These are phyloP conservation scores for Postia placenta DNA, from an alignment of 768 basidiomycete genomes.

Conservation along the genomic window DNA sequence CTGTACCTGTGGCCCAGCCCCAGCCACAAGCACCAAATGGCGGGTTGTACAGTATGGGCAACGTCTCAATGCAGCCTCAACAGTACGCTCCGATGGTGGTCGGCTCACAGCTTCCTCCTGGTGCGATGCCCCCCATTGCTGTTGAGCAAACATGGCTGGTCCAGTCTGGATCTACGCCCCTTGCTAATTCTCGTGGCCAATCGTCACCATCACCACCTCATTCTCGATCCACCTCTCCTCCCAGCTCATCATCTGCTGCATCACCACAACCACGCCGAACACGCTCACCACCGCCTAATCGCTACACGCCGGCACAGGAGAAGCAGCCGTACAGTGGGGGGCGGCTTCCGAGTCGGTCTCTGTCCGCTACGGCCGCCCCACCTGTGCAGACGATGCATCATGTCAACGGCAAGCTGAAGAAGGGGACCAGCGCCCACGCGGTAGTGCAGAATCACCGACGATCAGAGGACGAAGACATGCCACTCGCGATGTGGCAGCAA, in stretches of 20 bases:
- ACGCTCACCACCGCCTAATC: constrained; percentile 48
- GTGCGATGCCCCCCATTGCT: constrained; percentile 52
- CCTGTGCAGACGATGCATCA: constrained; percentile 30
- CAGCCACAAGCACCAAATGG: constrained; percentile 29
- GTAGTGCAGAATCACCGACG: constrained; percentile 36
- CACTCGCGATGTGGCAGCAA: constrained; percentile 74
- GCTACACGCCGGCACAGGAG: constrained; percentile 29
- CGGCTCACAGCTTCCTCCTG: constrained; percentile 47
- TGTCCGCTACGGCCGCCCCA: constrained; percentile 58
- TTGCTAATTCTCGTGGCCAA: constrained; percentile 18
- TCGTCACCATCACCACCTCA: constrained; percentile 31
- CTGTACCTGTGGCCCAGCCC: constrained; percentile 20
- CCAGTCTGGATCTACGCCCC: constrained; percentile 26
- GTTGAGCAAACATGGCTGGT: constrained; percentile 23
- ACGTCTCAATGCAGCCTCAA: constrained; percentile 23
- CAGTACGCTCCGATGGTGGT: constrained; percentile 19
- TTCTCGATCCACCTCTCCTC: constrained; percentile 24
- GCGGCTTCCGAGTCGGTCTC: constrained; percentile 57
- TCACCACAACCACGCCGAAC: constrained; percentile 34
- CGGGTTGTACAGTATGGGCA: constrained; percentile 28
- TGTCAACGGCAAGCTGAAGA: constrained; percentile 50
- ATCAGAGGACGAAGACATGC: constrained; percentile 66
- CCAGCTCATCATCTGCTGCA: constrained; percentile 21
- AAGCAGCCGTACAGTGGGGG: constrained; percentile 21
- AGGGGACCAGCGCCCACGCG: constrained; percentile 63